Percentiles rank a stretch among this genome's conserved stretches.
Evolutionary conservation across 1,284 basidiomycete species (phyloP).

Genomic region (Melanopsichium pennsylvanicum): DNA sequence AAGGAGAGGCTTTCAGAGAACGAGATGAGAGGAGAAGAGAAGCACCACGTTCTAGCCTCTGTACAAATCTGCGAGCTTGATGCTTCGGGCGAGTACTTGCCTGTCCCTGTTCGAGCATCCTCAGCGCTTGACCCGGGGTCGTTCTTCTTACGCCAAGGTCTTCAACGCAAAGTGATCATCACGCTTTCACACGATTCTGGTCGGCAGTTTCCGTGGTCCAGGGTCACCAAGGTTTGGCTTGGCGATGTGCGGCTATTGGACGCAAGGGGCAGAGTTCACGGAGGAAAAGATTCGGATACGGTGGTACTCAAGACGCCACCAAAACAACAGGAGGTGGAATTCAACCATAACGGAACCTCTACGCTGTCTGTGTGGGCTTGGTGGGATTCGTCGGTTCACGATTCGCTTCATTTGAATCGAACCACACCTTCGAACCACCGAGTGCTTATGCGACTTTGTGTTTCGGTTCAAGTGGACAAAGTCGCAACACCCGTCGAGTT

Average conservation of each 20-base stretch:
- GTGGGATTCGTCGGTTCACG: conserved; percentile 95
- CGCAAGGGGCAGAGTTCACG: conserved; percentile 79
- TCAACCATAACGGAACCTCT: conserved; percentile 51
- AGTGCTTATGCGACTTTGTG: conserved; percentile 79
- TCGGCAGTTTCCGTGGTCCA: conserved; percentile 83
- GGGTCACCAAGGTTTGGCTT: conserved; percentile 78
- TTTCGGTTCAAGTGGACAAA: conserved; percentile 81
- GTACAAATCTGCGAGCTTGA: conserved; percentile 86
- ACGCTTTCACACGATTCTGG: conserved; percentile 87
- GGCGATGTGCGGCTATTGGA: conserved; percentile 87
- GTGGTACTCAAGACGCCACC: conserved; percentile 42
- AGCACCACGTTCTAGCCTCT: conserved; percentile 86
- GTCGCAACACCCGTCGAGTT: conserved; percentile 85
- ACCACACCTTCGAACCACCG: conserved; percentile 81
- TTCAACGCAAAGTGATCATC: conserved; percentile 83
- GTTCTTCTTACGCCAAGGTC: conserved; percentile 88
- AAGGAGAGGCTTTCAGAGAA: conserved; percentile 74
- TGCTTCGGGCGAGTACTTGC: conserved; percentile 81
- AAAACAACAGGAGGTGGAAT: conserved; percentile 54
- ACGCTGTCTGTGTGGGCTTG: conserved; percentile 65
- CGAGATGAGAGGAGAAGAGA: conserved; percentile 86
- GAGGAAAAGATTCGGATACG: conserved; percentile 70
- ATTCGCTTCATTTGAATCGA: conserved; percentile 83
- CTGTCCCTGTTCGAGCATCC: conserved; percentile 82
- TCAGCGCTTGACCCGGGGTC: conserved; percentile 82